Conservation (phyloP, 352 stramenopile genomes). For the Pythium grandisporangium region DNA sequence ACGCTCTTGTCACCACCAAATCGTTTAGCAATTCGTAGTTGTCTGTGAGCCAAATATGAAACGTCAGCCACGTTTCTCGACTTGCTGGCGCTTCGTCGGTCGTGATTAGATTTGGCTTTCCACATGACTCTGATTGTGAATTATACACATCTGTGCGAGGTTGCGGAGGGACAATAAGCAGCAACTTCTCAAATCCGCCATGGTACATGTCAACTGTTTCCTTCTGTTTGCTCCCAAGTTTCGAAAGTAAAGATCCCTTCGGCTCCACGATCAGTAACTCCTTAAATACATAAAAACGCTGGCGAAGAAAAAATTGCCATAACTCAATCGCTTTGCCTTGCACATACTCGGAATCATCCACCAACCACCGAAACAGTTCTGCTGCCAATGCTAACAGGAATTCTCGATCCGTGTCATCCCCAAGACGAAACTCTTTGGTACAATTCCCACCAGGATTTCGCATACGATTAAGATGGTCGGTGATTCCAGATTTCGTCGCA, state of each 20-base stretch:
- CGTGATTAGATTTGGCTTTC: background rate
- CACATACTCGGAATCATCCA: slow-evolving; percentile 40
- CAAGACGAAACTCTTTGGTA: slow-evolving; percentile 64
- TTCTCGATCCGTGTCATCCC: slow-evolving; percentile 54
- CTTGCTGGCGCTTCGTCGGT: slow-evolving; percentile 10
- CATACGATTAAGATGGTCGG: slow-evolving; percentile 33
- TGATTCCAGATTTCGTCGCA: slow-evolving; percentile 16
- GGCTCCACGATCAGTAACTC: slow-evolving; percentile 70
- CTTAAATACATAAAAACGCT: slow-evolving; percentile 58
- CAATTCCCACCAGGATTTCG: slow-evolving; percentile 24
- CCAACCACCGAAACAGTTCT: slow-evolving; percentile 50
- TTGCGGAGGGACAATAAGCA: slow-evolving; percentile 30
- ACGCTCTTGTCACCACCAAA: slow-evolving; percentile 48
- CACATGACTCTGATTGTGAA: too few relatives aligned
- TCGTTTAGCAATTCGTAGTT: slow-evolving; percentile 57
- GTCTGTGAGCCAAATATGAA: slow-evolving; percentile 72
- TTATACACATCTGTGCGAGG: too few relatives aligned
- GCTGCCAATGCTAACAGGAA: slow-evolving; percentile 58
- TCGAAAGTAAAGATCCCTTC: slow-evolving; percentile 50
- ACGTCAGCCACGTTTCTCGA: slow-evolving; percentile 61
- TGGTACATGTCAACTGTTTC: slow-evolving; percentile 69
- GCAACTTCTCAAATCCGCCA: slow-evolving; percentile 54
- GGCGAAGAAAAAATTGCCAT: slow-evolving; percentile 72
- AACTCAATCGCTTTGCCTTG: slow-evolving; percentile 35
- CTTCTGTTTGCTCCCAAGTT: slow-evolving; percentile 66